phyloP scores from a whole-genome alignment of 1,284 basidiomycete genomes.

The Takashimella koratensis region DNA sequence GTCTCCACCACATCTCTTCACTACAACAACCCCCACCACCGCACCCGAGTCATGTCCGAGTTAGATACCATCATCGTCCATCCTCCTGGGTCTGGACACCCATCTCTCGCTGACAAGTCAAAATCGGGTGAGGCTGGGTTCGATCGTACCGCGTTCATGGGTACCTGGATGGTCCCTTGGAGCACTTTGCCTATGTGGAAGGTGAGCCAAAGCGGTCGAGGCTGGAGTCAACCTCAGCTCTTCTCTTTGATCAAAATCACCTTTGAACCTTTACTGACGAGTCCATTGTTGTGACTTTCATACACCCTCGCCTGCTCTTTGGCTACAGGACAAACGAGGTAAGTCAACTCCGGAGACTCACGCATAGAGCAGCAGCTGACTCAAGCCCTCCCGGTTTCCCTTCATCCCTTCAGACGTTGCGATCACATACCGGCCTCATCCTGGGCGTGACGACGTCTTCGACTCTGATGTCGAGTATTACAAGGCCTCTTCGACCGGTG shows the following conservation, averaged over 20 bases:
- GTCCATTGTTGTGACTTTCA: too few relatives aligned
- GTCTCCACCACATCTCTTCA: too few relatives aligned
- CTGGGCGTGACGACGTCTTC: conserved; percentile 30
- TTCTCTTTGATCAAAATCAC: neutral
- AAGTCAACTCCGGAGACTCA: too few relatives aligned
- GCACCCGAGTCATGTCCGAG: neutral
- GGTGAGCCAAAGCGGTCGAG: conserved; percentile 29
- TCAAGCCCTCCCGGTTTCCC: too few relatives aligned
- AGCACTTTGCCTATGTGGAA: conserved; percentile 55
- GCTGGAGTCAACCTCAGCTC: neutral
- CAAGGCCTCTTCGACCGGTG: conserved; percentile 32
- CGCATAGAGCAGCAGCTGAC: too few relatives aligned
- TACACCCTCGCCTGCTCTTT: conserved; percentile 1
- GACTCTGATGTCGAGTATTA: conserved; percentile 52
- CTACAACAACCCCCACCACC: too few relatives aligned
- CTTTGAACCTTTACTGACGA: too few relatives aligned
- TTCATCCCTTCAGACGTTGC: conserved; percentile 45
- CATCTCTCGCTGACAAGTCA: conserved; percentile 35
- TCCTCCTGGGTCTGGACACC: conserved; percentile 29
- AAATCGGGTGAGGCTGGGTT: conserved; percentile 45
- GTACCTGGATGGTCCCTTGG: conserved; percentile 53
- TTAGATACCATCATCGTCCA: conserved; percentile 14
- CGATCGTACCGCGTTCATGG: conserved; percentile 50
- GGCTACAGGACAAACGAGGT: conserved; percentile 44
- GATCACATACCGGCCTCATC: conserved; percentile 49